Evolutionary conservation across 2,329 filamentous ascomycete species (phyloP), one percentile per base, ranked within the genome.

Genomic region (Chaetomiaceae sp.): DNA sequence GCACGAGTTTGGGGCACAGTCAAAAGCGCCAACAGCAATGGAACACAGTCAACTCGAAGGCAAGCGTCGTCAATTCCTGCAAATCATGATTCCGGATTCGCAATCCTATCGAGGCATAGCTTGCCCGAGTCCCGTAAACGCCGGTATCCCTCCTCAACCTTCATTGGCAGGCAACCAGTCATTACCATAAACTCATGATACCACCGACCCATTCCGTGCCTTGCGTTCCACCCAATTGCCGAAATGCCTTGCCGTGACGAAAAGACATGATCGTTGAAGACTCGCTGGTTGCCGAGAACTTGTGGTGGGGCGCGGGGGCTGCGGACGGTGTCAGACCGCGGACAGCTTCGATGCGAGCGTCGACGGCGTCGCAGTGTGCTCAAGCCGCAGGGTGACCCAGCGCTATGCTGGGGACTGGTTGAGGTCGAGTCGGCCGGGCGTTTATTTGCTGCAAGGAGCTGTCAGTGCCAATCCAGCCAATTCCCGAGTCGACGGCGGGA

Each of bases 361-460:
- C 19, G 40, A 17, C 42, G 55, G 23, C 43, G 52, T 49, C 53
- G 36, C 40, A 23, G 33, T 46, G 33, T 46, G 57, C 54, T 61
- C 59, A 58, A 66, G 69, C 63, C 64, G 62, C 53, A 37, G 42
- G 44, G 40, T 55, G 53, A 59, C 52, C 52, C 49, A 48, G 38
- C 27, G 47, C 57, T 45, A 59, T 64, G 66, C 65, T 63, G 65
- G 64, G 55, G 71, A 73, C 74, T 74, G 71, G 64, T 72, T 75
- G 69, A 64, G 74, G 74, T 73, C 73, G 80, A 80, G 78, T 77
- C 74, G 74, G 75, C 68, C 65, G 74, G 72, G 76, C 73, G 79
- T 82, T 86, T 86, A 86, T 78, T 86, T 86, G 76, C 83, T 86
- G 68, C 37, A 14, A 8, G n/a, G 17, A 34, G 7, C 12, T 55